A percentile compares a stretch with the other conserved stretches of the same genome.
Evolutionary conservation across 345 rosid genomes (phyloP).

Genomic region (Camelina neglecta): DNA sequence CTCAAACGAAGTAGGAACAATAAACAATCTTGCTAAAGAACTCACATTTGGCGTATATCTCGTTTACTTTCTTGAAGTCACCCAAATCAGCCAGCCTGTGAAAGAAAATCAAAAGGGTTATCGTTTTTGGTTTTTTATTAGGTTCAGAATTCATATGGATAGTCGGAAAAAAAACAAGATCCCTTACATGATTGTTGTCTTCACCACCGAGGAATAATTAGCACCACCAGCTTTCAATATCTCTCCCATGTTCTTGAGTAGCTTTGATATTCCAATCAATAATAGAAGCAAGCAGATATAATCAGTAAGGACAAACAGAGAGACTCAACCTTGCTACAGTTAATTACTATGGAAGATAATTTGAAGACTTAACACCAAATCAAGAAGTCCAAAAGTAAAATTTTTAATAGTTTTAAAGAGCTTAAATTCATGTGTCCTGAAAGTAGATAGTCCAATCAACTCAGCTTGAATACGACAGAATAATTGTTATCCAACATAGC

Average conservation of each 20-base stretch:
- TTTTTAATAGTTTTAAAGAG: not conserved
- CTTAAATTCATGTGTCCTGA: not conserved
- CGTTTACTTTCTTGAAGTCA: constrained; percentile 96
- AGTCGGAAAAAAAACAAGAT: constrained; percentile 1
- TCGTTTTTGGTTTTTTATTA: not conserved
- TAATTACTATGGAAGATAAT: not conserved
- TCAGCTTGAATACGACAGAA: not conserved
- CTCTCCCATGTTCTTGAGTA: constrained; percentile 51
- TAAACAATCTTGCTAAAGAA: constrained; percentile 5
- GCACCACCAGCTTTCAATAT: constrained; percentile 51
- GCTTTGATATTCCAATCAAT: constrained; percentile 13
- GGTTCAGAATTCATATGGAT: constrained; percentile 3
- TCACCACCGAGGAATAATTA: constrained; percentile 48
- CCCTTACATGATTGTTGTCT: constrained; percentile 49
- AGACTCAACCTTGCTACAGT: constrained; percentile 12
- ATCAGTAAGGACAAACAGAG: constrained; percentile 13
- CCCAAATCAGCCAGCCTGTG: constrained; percentile 89
- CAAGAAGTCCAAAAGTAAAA: constrained; percentile 26
- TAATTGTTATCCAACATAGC: not conserved
- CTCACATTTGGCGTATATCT: constrained; percentile 94
- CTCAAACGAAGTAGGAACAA: not conserved
- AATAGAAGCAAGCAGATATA: constrained; percentile 16
- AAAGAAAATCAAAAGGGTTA: not conserved
- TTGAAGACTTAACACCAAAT: not conserved
- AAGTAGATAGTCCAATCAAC: not conserved